phyloP scores from a whole-genome alignment of 2,329 filamentous ascomycete genomes.

The Fusarium napiforme region DNA sequence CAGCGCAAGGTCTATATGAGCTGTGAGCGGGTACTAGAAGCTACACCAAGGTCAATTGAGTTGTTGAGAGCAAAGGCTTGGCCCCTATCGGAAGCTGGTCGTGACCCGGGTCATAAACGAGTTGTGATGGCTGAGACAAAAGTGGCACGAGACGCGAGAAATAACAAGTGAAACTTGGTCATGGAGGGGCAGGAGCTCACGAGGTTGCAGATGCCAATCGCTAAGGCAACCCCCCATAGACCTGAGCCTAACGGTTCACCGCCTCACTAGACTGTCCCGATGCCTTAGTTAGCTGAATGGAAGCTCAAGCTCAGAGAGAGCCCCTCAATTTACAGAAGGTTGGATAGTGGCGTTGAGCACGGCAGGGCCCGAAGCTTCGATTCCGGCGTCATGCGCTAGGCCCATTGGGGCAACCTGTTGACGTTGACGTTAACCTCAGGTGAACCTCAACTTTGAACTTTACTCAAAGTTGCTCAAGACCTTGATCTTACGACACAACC shows the following conservation, averaged over 20 bases:
- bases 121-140: constrained; percentile 15
- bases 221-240: constrained; percentile 25
- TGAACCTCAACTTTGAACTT: constrained; percentile 8
- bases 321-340: constrained; percentile 21
- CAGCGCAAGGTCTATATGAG: constrained; percentile 3
- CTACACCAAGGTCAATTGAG: neutral
- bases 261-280: constrained; percentile 7
- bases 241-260: constrained; percentile 22
- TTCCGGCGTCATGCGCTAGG: constrained; percentile 11
- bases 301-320: constrained; percentile 8
- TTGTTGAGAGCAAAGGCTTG: neutral
- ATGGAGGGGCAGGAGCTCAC: constrained; percentile 34
- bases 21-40: neutral
- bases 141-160: constrained; percentile 27
- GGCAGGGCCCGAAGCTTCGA: constrained; percentile 20
- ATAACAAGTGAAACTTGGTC: constrained; percentile 14
- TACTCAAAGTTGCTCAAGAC: neutral
- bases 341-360: neutral
- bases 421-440: constrained; percentile 12
- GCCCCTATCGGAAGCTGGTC: neutral
- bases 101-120: constrained; percentile 1
- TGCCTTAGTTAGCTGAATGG: neutral
- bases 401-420: constrained; percentile 23
- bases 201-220: constrained; percentile 35
- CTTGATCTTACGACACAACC: constrained; percentile 19